Conservation (phyloP, 2,329 filamentous ascomycete genomes). For the Claviceps sp. region DNA sequence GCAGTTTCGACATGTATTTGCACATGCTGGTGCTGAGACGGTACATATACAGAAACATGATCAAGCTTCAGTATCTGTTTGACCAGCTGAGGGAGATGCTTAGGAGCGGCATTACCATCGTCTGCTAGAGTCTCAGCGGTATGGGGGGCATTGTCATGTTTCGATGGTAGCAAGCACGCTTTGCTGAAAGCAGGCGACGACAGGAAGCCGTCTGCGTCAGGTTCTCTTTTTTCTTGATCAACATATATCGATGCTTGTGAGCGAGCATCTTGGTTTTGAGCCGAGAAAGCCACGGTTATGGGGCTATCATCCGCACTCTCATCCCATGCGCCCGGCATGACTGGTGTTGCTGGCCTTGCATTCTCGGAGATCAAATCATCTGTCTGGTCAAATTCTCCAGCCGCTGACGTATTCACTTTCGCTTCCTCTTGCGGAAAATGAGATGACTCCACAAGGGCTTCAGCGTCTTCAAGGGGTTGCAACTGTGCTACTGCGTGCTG, state of each 20-base stretch:
- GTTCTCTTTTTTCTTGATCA: not conserved
- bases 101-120: conserved; percentile 29
- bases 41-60: conserved; percentile 40
- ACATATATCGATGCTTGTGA: not conserved
- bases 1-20: conserved; percentile 19
- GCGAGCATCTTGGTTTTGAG: not conserved
- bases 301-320: conserved; percentile 9
- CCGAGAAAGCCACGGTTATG: not conserved
- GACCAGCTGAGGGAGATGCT: conserved; percentile 38
- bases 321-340: conserved; percentile 42
- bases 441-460: not conserved
- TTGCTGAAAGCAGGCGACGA: conserved; percentile 18
- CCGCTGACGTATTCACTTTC: too few species aligned
- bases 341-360: not conserved
- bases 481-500: not conserved
- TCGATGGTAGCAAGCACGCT: conserved; percentile 8
- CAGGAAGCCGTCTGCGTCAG: conserved; percentile 12
- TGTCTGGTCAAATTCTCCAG: not conserved
- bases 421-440: not conserved
- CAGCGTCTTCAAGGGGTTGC: not conserved
- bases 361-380: not conserved
- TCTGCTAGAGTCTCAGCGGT: conserved; percentile 3
- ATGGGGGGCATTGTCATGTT: not conserved
- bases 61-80: conserved; percentile 40
- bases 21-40: conserved; percentile 33